Base-by-base conservation (phyloP, 1,139 yeast species). In the Yamadazyma friedrichii region DNA sequence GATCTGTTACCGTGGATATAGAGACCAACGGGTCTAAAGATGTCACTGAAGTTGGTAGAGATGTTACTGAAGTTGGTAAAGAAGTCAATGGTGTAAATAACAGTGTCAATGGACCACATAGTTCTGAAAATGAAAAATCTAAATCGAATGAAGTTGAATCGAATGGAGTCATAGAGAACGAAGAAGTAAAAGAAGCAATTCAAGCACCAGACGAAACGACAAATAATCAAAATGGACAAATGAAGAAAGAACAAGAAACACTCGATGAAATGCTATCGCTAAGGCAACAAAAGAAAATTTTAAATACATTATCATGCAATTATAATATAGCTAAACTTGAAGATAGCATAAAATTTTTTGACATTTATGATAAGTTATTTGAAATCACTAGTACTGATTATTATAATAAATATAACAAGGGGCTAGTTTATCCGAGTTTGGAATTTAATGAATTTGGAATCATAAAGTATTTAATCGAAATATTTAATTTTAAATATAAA, bases 401-500 rank as follows among this genome's bases (percentile, higher is more conserved):
- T n/a, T 16, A 36, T 29, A 31, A 35, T 11, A 35, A 25, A 20
- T 9, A 9, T 8, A n/a, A 11, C n/a, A 26, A 12, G 17, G 38
- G 22, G 5, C 16, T 35, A 9, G 15, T 5, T 4, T 12, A 16
- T 8, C 31, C 33, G 9, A 6, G n/a, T 11, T 22, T 35, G 9
- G 25, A 35, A 11, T 16, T 11, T 9, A 20, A 6, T 12, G 32
- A 17, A 9, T n/a, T 12, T 6, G 26, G 33, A n/a, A 15, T 36
- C 2, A 20, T 10, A 11, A 20, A 36, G 10, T 36, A 36, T 16
- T 20, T 36, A 11, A 30, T 36, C 9, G 22, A 36, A 6, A 12
- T 48, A 3, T 48, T 44, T 41, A 45, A 47, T 15, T 33, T 41
- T 10, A 47, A 48, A 27, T 45, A 40, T 33, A 16, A 38, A 24